These are phyloP conservation scores for Vicia villosa DNA, from an alignment of 306 rosid genomes.

Conservation along the genomic window DNA sequence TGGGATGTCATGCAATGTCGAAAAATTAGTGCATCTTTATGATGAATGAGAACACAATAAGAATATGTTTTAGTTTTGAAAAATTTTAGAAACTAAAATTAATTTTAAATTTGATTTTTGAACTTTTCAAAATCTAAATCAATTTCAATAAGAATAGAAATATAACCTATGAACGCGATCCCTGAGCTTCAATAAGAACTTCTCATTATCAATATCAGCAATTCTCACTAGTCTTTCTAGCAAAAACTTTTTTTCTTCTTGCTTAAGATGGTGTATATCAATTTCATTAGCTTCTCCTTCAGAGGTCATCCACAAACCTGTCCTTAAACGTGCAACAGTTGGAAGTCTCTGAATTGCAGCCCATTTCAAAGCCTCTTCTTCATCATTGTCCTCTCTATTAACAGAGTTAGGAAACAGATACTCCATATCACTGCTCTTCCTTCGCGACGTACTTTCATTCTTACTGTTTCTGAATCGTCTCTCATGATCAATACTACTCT, in stretches of 20 bases:
- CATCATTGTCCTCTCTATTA: conserved; percentile 33
- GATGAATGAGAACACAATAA: neutral
- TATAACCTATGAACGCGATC: conserved; percentile 56
- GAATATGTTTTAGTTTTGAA: too few relatives aligned
- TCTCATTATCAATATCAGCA: conserved; percentile 77
- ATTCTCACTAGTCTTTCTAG: conserved; percentile 65
- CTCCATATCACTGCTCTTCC: neutral
- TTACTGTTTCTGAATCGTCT: neutral
- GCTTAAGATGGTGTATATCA: conserved; percentile 59
- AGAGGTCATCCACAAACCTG: conserved; percentile 32
- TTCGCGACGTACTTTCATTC: neutral
- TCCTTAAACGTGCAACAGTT: conserved; percentile 43
- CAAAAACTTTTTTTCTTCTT: conserved; percentile 56
- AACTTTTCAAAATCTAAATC: too few relatives aligned
- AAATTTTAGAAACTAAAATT: too few relatives aligned
- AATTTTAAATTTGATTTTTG: too few relatives aligned
- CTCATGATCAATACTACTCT: neutral
- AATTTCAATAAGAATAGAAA: neutral
- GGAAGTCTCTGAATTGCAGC: conserved; percentile 52
- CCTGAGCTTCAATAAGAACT: conserved; percentile 67
- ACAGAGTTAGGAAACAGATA: neutral
- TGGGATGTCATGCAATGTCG: conserved; percentile 8
- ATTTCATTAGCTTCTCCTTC: conserved; percentile 69
- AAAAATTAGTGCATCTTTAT: neutral
- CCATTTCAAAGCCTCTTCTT: conserved; percentile 55